Percentiles rank a stretch among this genome's conserved stretches.
These are phyloP conservation scores for Parasarocladium wereldwijsianum DNA, from an alignment of 2,329 filamentous ascomycete species.

Conservation along the genomic window DNA sequence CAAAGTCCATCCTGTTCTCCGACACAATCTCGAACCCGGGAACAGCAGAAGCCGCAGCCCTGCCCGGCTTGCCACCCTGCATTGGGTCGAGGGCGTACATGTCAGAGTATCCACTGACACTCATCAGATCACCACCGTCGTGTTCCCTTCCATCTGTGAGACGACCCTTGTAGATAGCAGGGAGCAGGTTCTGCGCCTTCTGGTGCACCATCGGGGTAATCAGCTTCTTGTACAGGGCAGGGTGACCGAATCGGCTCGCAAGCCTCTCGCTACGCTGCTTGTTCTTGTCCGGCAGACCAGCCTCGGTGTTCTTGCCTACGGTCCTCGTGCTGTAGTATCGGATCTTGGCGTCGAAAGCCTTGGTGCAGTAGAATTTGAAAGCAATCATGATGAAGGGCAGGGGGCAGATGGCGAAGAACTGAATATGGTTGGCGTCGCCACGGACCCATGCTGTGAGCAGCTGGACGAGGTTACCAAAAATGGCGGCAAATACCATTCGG, in stretches of 20 bases:
- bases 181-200: slow-evolving; percentile 73
- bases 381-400: slow-evolving; percentile 62
- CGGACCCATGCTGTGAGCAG: slow-evolving; percentile 61
- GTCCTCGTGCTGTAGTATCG: slow-evolving; percentile 64
- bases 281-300: slow-evolving; percentile 28
- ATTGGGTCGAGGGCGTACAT: slow-evolving; percentile 71
- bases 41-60: slow-evolving; percentile 23
- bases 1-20: slow-evolving; percentile 75
- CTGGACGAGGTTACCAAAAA: slow-evolving; percentile 66
- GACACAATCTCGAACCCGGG: slow-evolving; percentile 83
- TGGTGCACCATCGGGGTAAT: slow-evolving; percentile 93
- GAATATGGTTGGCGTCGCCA: slow-evolving; percentile 41
- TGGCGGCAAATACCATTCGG: slow-evolving; percentile 68
- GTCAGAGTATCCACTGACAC: slow-evolving; percentile 64
- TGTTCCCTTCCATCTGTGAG: slow-evolving; percentile 51
- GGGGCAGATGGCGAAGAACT: slow-evolving; percentile 57
- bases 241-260: slow-evolving; percentile 73
- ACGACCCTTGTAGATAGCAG: slow-evolving; percentile 74
- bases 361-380: slow-evolving; percentile 78
- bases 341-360: slow-evolving; percentile 62
- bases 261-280: slow-evolving; percentile 51
- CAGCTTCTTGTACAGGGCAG: slow-evolving; percentile 74
- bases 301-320: slow-evolving; percentile 30
- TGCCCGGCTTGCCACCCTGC: slow-evolving; percentile 37
- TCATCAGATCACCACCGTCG: slow-evolving; percentile 38